phyloP scores from a whole-genome alignment of 208 protist genomes.

The Leishmania gerbilli region DNA sequence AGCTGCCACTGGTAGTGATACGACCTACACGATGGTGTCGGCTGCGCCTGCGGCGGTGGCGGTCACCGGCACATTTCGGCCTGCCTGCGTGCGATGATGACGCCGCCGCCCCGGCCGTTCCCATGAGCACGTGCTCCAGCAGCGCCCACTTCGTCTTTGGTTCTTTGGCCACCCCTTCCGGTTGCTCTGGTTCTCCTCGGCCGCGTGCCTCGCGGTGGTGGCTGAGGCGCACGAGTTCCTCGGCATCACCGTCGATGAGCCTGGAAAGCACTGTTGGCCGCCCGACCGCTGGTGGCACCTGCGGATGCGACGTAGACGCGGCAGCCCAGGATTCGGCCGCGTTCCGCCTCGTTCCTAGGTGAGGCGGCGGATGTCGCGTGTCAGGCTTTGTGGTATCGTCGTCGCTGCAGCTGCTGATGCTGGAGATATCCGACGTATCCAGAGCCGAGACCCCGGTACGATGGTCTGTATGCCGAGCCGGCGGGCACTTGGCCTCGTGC shows the following conservation, averaged over 20 bases:
- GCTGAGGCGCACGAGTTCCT: background rate
- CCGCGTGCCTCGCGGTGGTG: background rate
- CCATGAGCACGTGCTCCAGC: slow-evolving; percentile 2
- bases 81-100: background rate
- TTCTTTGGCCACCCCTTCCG: background rate
- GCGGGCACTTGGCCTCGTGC: background rate
- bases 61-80: background rate
- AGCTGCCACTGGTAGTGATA: background rate
- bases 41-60: background rate
- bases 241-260: background rate
- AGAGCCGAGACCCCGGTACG: background rate
- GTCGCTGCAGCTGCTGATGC: slow-evolving; percentile 17
- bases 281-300: background rate
- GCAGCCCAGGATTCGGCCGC: background rate
- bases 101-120: background rate
- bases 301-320: background rate
- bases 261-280: background rate
- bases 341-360: background rate
- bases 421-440: slow-evolving; percentile 10
- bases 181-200: background rate
- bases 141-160: background rate
- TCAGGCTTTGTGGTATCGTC: background rate
- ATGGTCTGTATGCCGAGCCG: too few species aligned
- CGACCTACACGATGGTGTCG: background rate
- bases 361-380: background rate